Evolutionary conservation across 305 asterid species (phyloP).

Genomic region (Fraxinus albicans): DNA sequence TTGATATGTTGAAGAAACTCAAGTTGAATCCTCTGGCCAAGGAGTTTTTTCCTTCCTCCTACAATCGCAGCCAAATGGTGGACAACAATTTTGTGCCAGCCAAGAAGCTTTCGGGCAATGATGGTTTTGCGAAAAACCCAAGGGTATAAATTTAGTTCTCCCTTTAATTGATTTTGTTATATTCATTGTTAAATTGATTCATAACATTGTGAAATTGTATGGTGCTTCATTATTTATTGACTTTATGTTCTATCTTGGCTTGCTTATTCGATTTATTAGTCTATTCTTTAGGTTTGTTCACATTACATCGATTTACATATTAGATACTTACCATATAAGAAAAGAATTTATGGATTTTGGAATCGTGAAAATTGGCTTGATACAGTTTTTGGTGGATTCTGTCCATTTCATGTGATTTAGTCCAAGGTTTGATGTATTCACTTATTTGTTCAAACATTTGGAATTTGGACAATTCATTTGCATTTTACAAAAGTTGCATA

Average conservation of each 20-base stretch:
- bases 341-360: not conserved
- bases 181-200: slow-evolving; percentile 19
- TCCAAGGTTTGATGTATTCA: not conserved
- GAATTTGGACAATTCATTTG: slow-evolving; percentile 10
- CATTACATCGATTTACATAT: not conserved
- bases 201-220: not conserved
- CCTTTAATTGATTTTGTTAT: slow-evolving; percentile 8
- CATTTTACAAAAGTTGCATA: not conserved
- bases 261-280: not conserved
- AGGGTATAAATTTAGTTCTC: slow-evolving; percentile 53
- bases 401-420: not conserved
- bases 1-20: slow-evolving; percentile 65
- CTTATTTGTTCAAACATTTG: slow-evolving; percentile 16
- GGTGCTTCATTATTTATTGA: slow-evolving; percentile 15
- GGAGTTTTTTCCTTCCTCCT: slow-evolving; percentile 88
- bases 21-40: slow-evolving; percentile 87
- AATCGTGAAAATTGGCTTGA: not conserved
- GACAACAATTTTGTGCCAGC: slow-evolving; percentile 45
- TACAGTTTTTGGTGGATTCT: not conserved
- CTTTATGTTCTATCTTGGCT: not conserved
- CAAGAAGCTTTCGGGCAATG: slow-evolving; percentile 49
- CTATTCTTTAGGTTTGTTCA: slow-evolving; percentile 20
- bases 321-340: not conserved
- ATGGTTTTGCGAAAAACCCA: slow-evolving; percentile 50
- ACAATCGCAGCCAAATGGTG: slow-evolving; percentile 56